Evolutionary conservation across 805 yeast genomes (phyloP).

Genomic region (Kluyveromyces dobzhanskii): DNA sequence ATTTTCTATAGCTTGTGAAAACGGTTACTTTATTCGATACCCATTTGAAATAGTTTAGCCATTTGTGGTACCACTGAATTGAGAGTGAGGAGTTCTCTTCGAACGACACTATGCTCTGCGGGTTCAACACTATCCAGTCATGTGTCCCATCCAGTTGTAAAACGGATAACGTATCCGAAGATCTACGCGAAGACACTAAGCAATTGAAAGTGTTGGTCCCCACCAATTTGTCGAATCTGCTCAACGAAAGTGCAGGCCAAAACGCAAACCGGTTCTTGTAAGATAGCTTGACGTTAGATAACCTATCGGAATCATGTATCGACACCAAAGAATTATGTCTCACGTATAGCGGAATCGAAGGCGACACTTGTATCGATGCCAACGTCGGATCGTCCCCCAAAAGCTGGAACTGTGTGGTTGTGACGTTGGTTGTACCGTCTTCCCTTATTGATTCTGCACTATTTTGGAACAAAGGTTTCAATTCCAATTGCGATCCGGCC

Average conservation of each 20-base stretch:
- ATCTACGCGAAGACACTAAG: conserved; percentile 19
- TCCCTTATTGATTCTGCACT: conserved; percentile 4
- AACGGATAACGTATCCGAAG: conserved; percentile 9
- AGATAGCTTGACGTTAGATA: conserved; percentile 10
- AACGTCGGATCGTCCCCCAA: conserved; percentile 21
- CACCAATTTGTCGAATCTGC: conserved; percentile 15
- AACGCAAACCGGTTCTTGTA: conserved; percentile 16
- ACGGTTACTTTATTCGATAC: conserved; percentile 8
- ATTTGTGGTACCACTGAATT: conserved; percentile 7
- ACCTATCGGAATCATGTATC: conserved; percentile 11
- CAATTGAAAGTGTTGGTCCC: conserved; percentile 14
- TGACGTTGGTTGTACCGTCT: conserved; percentile 1
- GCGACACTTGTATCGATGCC: conserved; percentile 17
- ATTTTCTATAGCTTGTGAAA: conserved; percentile 15
- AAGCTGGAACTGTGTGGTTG: conserved; percentile 12
- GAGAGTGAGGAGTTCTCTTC: conserved; percentile 24
- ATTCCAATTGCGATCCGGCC: conserved; percentile 9
- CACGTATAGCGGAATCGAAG: conserved; percentile 17
- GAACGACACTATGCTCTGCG: conserved; percentile 22
- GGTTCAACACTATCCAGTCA: conserved; percentile 27
- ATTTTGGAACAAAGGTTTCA: conserved; percentile 12
- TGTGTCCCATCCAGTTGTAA: conserved; percentile 17
- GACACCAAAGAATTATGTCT: conserved; percentile 24
- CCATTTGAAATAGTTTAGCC: conserved; percentile 3
- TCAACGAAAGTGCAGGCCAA: conserved; percentile 17